Base-by-base conservation (phyloP, 768 basidiomycete species). In the Tylopilus vinaceipallidus region DNA sequence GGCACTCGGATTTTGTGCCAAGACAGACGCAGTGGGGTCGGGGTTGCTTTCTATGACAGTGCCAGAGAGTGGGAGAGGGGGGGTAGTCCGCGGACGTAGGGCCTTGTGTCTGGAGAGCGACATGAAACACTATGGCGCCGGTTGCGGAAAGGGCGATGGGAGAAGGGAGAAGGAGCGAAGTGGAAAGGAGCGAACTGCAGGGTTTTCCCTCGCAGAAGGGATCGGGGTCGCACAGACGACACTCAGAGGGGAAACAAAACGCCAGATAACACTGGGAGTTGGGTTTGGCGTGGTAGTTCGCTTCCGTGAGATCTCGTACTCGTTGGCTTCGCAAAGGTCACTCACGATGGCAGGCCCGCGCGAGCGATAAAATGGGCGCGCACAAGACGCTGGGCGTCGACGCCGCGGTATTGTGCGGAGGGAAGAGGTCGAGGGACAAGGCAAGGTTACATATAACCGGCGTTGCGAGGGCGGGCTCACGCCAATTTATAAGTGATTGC, bases 131-230 rank as follows among this genome's bases (percentile, higher is more conserved):
- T 42, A 41, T 42, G 36, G 10, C 17, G 24, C 2, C 30, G n/a
- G 36, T 19, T 23, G 42, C 12, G 41, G 19, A 47, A 49, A 20
- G 49, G 48, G 45, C 27, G 48, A 46, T 34, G 29, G 39, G 45
- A 19, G 13, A 43, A 39, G 22, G 2, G 37, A 45, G 41, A 58
- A 47, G 3, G 54, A 56, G 2, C 26, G 52, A 36, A 14, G 6
- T 34, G n/a, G 36, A 62, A 65, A 63, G 32, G 63, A 67, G 39
- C 30, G 54, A 8, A 47, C 13, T 34, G 40, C 33, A 19, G 38
- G 27, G 32, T n/a, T 20, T 52, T 57, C 58, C 60, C 52, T 61
- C 57, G 40, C 60, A 53, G 60, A 62, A 56, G 60, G 60, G 55
- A 62, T 43, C 41, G 36, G 40, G 42, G 27, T 32, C 22, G 37